A percentile compares a stretch with the other conserved stretches of the same genome.
phyloP scores from a whole-genome alignment of 2,329 filamentous ascomycete species.

The Penicillium sclerotigenum region DNA sequence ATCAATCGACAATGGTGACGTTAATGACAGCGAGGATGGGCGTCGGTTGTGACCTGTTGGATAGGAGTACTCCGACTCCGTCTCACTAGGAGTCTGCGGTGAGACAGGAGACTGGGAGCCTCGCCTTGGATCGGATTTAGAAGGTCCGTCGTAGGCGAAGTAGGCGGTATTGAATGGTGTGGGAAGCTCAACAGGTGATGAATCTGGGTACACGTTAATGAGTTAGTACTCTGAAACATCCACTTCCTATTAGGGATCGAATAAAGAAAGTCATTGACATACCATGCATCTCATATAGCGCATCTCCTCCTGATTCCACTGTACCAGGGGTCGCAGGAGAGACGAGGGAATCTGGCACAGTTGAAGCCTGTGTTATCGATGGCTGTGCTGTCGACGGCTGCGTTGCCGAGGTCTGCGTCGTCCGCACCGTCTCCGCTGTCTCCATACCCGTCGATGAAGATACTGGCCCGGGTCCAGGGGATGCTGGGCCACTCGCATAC shows the following conservation, averaged over 20 bases:
- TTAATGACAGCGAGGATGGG: neutral
- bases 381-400: neutral
- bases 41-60: neutral
- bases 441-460: neutral
- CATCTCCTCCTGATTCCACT: constrained; percentile 3
- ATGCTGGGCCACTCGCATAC: neutral
- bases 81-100: neutral
- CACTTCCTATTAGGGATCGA: neutral
- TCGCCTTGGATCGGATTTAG: neutral
- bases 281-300: constrained; percentile 6
- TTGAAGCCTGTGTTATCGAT: neutral
- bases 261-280: neutral
- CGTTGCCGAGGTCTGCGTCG: neutral
- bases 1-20: neutral
- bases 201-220: neutral
- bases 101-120: constrained; percentile 1
- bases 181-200: constrained; percentile 1
- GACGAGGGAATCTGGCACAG: neutral
- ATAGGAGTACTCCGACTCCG: neutral
- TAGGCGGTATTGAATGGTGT: neutral
- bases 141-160: neutral
- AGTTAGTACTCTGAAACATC: neutral
- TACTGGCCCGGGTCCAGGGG: neutral
- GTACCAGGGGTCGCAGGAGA: constrained; percentile 2
- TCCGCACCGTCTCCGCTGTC: neutral